Evolutionary conservation across 2,329 filamentous ascomycete genomes (phyloP).

Genomic region (Penicillium sp.): DNA sequence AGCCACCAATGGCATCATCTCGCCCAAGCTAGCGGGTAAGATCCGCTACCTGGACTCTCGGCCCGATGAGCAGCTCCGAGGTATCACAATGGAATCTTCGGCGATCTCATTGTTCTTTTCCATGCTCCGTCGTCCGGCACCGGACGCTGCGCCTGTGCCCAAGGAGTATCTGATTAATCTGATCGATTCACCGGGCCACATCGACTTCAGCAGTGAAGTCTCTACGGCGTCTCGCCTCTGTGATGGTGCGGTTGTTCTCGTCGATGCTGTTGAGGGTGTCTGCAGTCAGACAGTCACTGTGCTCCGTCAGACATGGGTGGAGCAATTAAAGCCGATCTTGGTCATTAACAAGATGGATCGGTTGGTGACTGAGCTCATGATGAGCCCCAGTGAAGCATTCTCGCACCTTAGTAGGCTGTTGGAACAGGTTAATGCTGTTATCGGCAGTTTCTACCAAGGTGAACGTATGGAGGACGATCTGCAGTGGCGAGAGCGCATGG

Average conservation of each 20-base stretch:
- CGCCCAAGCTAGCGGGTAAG: constrained; percentile 94
- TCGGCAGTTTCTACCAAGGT: constrained; percentile 96
- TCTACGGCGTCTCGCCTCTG: constrained; percentile 93
- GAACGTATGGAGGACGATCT: constrained; percentile 98
- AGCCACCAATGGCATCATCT: constrained; percentile 99
- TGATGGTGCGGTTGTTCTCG: constrained; percentile 89
- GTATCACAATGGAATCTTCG: constrained; percentile 99
- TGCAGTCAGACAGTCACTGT: constrained; percentile 99
- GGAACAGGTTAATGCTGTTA: constrained; percentile 94
- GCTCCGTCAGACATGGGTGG: constrained; percentile 88
- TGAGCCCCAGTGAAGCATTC: constrained; percentile 88
- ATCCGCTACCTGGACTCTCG: constrained; percentile 96
- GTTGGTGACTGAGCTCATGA: constrained; percentile 88
- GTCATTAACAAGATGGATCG: constrained; percentile 99
- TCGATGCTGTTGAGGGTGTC: constrained; percentile 96
- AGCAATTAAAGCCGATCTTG: constrained; percentile 89
- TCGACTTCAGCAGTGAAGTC: constrained; percentile 98
- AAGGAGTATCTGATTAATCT: constrained; percentile 96
- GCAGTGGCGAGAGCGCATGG: constrained; percentile 90
- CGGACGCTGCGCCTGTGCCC: constrained; percentile 67
- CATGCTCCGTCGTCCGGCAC: constrained; percentile 72
- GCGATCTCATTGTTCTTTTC: constrained; percentile 97
- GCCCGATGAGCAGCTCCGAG: constrained; percentile 90
- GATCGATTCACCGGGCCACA: constrained; percentile 96
- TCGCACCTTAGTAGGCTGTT: constrained; percentile 83